Conservation (phyloP, 768 basidiomycete species). For the Wakefieldia striispora region DNA sequence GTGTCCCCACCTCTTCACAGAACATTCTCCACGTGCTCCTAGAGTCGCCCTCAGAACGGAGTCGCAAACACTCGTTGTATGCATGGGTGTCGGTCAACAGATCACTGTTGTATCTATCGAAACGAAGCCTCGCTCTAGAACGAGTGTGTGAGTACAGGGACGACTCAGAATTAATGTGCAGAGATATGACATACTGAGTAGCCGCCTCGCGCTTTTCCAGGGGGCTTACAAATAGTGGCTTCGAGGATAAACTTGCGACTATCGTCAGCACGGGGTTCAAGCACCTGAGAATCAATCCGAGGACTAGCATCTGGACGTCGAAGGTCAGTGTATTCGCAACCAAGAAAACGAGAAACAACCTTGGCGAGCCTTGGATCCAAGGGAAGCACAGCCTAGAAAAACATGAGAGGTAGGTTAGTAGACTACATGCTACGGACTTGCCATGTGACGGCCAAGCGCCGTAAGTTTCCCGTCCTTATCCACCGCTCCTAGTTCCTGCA, state of each 20-base stretch:
- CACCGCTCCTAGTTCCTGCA: conserved; percentile 79
- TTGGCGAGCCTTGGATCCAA: conserved; percentile 86
- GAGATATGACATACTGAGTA: conserved; percentile 46
- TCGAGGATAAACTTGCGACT: conserved; percentile 80
- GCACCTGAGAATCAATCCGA: conserved; percentile 82
- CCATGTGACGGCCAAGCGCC: conserved; percentile 80
- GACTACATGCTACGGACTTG: conserved; percentile 24
- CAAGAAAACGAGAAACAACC: conserved; percentile 34
- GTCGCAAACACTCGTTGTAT: conserved; percentile 58
- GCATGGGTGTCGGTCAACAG: conserved; percentile 80
- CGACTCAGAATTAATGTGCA: neutral
- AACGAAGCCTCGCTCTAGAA: conserved; percentile 67
- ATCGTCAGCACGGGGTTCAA: conserved; percentile 79
- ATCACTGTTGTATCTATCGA: conserved; percentile 74
- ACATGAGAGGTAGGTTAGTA: neutral
- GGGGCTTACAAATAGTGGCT: conserved; percentile 80
- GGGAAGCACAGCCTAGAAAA: conserved; percentile 71
- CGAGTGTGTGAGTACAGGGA: neutral
- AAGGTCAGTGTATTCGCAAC: conserved; percentile 1
- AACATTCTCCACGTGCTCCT: conserved; percentile 50
- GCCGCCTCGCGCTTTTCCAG: conserved; percentile 84
- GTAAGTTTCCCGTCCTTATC: conserved; percentile 64
- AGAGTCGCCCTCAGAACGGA: conserved; percentile 51
- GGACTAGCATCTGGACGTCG: conserved; percentile 72
- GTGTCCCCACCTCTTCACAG: conserved; percentile 59